A percentile compares a stretch with the other conserved stretches of the same genome.
Evolutionary conservation across 495 filamentous ascomycete species (phyloP).

Genomic region (Penicillium atrosanguineum): DNA sequence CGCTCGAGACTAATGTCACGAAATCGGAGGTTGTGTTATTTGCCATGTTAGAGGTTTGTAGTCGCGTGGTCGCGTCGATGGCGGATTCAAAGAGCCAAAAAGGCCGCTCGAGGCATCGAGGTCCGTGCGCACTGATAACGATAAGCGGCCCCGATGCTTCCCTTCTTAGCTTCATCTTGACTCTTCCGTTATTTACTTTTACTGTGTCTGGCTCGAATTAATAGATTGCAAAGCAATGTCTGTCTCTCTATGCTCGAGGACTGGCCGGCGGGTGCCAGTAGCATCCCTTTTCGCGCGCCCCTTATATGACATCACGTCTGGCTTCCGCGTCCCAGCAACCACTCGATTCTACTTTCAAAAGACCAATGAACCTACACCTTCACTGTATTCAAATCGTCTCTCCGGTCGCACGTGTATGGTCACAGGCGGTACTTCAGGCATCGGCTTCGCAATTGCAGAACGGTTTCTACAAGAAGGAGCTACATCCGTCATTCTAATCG

Average conservation of each 20-base stretch:
- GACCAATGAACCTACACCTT: neutral
- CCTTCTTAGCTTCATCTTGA: neutral
- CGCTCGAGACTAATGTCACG: constrained; percentile 81
- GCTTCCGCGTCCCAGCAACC: neutral
- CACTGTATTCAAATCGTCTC: constrained; percentile 26
- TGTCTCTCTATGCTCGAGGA: neutral
- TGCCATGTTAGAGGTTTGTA: constrained; percentile 16
- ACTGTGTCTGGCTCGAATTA: neutral
- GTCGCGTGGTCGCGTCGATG: constrained; percentile 8
- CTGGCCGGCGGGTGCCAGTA: neutral
- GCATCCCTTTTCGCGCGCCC: neutral
- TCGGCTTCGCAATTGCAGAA: constrained; percentile 65
- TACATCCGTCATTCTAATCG: constrained; percentile 53
- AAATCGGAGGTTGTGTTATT: constrained; percentile 43
- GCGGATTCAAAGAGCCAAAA: neutral
- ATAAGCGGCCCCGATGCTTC: constrained; percentile 6
- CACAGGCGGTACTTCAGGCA: constrained; percentile 63
- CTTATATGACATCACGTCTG: constrained; percentile 2
- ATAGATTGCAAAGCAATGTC: neutral
- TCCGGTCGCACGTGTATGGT: constrained; percentile 51
- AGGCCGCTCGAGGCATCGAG: constrained; percentile 9
- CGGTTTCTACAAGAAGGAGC: constrained; percentile 64
- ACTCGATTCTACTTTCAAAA: constrained; percentile 3
- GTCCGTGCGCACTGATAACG: constrained; percentile 28
- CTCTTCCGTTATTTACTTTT: neutral